Evolutionary conservation across 2,329 filamentous ascomycete genomes (phyloP), one percentile per base, ranked within the genome.

Genomic region (Colletotrichum aenigma): DNA sequence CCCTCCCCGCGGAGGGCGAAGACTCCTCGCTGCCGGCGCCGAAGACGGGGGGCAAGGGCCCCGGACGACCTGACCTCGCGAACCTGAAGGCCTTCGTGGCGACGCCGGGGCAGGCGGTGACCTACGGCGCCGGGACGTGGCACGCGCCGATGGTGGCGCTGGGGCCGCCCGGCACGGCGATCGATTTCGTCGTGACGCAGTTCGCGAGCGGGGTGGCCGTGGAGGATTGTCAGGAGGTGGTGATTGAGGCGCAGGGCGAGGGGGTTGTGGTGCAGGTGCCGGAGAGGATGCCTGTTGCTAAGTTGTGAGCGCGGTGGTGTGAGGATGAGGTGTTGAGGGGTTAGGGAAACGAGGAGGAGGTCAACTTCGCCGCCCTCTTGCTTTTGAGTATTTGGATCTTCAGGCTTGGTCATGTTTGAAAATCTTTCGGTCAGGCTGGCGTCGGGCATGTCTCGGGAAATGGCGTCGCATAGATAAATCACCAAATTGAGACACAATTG

Each of bases 141-240:
- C 97, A 99, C 87, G 96, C 96, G 76, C 97, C 97, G 1, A 98
- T 99, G 96, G 94, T 96, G 16, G 96, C 95, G 18, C 85, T 98
- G 65, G 96, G 96, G 0, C 77, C 82, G 4, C 71, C 80, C 3
- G 88, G 85, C 3, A 85, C 87, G 30, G 89, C 92, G 24, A 88
- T 98, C 64, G 95, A 97, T 82, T 98, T 98, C 84, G 91, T 98
- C 7, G 96, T 98, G 3, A 91, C 94, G 78, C 96, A 98, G 86
- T 97, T 94, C 86, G 93, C 93, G 38, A 98, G 97, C 84, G 96
- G 94, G 3, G 93, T 97, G 15, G 91, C 86, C 1, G 86, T 89
- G 2, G 96, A 98, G 86, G 97, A 99, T 85, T 98, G 95, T 81
- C 95, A 99, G 87, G 93, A 98, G 85, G 92, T 95, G 21, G 86